Evolutionary conservation across 345 rosid genomes (phyloP), one percentile per base, ranked within the genome.

Genomic region (Physaria fendleri): DNA sequence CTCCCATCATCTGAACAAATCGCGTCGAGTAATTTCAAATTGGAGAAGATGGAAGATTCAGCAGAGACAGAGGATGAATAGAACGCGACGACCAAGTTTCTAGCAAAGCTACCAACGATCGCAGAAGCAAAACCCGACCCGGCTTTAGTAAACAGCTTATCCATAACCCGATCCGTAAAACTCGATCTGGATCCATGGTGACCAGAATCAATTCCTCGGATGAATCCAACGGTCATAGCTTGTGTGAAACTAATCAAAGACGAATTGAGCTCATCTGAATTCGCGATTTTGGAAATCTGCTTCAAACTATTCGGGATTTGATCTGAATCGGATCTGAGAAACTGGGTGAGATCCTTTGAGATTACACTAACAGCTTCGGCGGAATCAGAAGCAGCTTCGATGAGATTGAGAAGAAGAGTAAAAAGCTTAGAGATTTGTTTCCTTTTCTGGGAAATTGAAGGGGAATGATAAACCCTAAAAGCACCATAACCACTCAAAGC

Each of bases 21-120:
- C 56, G 77, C 75, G 62, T 84, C 68, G 25, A 85, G 54, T 68
- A 81, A 71, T 58, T 37, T 46, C 29, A 61, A 61, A 42, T 60
- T 50, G 0, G 55, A 64, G 41, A 61, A 42, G 46, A 49, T 5
- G 5, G 25, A 39, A 8, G 59, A 22, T 18, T 37, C 22, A 29
- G 55, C 28, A 27, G 74, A 45, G 12, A 12, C 5, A 2, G 42
- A 64, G 11, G 48, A 65, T 0, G 66, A 48, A 56, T 17, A 78
- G 37, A 70, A 56, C 6, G 79, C 88, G 69, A 79, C 51, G 44
- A 77, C 86, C 66, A 88, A 61, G 76, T 79, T 85, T 56, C 81
- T 83, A 2, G 98, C 96, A 45, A 91, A 85, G 74, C 86, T 85
- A 41, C 95, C 96, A 18, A 81, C 90, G 34, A 88, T 79, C 11